Evolutionary conservation across 164 flowering plant genomes (phyloP).

Genomic region (Dillenia suffruticosa): DNA sequence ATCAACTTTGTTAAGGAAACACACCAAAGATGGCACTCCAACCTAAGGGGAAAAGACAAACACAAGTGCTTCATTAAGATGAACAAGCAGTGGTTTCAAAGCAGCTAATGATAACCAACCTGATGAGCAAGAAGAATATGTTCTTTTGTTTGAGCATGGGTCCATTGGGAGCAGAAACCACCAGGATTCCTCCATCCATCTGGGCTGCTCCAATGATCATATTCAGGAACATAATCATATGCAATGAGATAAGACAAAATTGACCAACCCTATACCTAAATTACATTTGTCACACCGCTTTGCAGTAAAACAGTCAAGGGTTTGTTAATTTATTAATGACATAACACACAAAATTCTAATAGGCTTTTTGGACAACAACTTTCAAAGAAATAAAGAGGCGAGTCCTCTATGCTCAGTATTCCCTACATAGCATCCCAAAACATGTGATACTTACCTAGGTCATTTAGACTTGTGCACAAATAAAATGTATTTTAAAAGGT

Average conservation of each 20-base stretch:
- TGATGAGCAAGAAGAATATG: conserved; percentile 96
- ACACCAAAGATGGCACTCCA: conserved; percentile 95
- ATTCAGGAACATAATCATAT: conserved; percentile 48
- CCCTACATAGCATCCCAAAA: no score
- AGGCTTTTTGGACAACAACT: no score
- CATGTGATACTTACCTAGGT: no score
- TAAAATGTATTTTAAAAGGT: no score
- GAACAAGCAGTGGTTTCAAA: conserved; percentile 6
- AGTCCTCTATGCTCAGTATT: no score
- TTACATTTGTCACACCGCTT: no score
- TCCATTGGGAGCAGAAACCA: conserved; percentile 98
- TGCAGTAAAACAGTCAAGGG: no score
- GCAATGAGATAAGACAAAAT: neutral
- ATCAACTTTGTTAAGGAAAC: conserved; percentile 94
- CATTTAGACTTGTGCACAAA: no score
- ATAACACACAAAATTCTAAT: no score
- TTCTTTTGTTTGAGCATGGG: conserved; percentile 98
- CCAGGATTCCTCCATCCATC: conserved; percentile 99
- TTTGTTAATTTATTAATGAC: no score
- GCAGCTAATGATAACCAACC: conserved; percentile 31
- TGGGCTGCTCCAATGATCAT: conserved; percentile 99
- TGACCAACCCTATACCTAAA: no score
- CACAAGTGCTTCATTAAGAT: neutral
- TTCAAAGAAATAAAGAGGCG: no score
- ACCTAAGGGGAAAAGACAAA: conserved; percentile 39